Conservation (phyloP, 495 filamentous ascomycete genomes). For the Hypoxylon trugodes region DNA sequence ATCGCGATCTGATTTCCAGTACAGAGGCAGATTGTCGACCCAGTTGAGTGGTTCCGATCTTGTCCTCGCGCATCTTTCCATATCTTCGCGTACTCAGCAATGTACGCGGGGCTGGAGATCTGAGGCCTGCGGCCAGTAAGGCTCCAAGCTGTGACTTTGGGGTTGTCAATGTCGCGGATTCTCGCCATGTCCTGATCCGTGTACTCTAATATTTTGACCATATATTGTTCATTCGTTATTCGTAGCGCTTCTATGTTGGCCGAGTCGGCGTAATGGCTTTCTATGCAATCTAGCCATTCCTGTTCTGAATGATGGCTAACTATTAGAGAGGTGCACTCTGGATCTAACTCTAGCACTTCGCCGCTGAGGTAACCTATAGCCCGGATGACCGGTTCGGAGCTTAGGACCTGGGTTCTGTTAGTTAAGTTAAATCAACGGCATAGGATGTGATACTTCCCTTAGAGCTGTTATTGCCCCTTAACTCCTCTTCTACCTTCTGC, state of each 20-base stretch:
- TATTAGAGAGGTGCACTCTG: not conserved
- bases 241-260: not conserved
- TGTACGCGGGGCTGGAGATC: not conserved
- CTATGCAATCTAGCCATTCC: not conserved
- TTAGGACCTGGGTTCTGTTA: not conserved
- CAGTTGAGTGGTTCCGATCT: not conserved
- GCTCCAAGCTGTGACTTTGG: not conserved
- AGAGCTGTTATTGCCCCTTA: too few species aligned
- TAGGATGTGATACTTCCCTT: too few species aligned
- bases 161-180: not conserved
- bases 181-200: not conserved
- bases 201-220: not conserved
- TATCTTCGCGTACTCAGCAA: not conserved
- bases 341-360: not conserved
- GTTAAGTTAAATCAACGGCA: not conserved
- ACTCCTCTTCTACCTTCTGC: not conserved
- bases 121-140: not conserved
- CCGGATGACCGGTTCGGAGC: not conserved
- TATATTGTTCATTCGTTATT: not conserved
- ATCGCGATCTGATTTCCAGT: constrained; percentile 31
- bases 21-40: constrained; percentile 20
- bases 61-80: not conserved
- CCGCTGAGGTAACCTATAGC: constrained; percentile 6
- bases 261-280: not conserved
- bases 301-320: not conserved